phyloP scores from a whole-genome alignment of 2,329 filamentous ascomycete species.

The Rutstroemia sp. region DNA sequence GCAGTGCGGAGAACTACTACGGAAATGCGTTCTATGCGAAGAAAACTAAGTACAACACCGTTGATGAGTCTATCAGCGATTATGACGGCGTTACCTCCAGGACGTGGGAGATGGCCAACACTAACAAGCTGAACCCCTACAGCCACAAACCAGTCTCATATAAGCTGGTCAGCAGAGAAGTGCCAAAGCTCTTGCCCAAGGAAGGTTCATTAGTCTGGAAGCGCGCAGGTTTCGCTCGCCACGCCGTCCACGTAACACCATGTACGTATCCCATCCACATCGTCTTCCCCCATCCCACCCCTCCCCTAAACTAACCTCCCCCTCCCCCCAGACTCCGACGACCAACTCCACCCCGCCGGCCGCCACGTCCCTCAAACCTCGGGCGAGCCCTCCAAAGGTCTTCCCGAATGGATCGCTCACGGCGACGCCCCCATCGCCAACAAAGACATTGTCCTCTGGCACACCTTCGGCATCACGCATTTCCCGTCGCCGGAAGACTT shows the following conservation, averaged over 20 bases:
- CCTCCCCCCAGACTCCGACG: constrained; percentile 40
- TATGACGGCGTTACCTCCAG: constrained; percentile 73
- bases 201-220: constrained; percentile 66
- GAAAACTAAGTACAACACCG: constrained; percentile 70
- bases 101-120: constrained; percentile 88
- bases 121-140: constrained; percentile 75
- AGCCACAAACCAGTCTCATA: constrained; percentile 80
- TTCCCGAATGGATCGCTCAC: constrained; percentile 45
- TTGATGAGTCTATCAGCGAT: constrained; percentile 62
- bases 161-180: constrained; percentile 83
- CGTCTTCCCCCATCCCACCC: no score
- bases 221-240: constrained; percentile 50
- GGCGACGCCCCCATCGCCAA: constrained; percentile 64
- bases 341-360: constrained; percentile 52
- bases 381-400: constrained; percentile 37
- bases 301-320: neutral
- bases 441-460: constrained; percentile 85
- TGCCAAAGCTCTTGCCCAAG: constrained; percentile 71
- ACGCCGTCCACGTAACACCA: constrained; percentile 55
- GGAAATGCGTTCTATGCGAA: constrained; percentile 86
- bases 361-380: constrained; percentile 53
- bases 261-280: constrained; percentile 52
- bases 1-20: constrained; percentile 75
- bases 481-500: constrained; percentile 88
- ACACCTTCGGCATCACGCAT: constrained; percentile 86